Evolutionary conservation across 2,329 filamentous ascomycete genomes (phyloP).

Genomic region (Raffaelea deltoideospora): DNA sequence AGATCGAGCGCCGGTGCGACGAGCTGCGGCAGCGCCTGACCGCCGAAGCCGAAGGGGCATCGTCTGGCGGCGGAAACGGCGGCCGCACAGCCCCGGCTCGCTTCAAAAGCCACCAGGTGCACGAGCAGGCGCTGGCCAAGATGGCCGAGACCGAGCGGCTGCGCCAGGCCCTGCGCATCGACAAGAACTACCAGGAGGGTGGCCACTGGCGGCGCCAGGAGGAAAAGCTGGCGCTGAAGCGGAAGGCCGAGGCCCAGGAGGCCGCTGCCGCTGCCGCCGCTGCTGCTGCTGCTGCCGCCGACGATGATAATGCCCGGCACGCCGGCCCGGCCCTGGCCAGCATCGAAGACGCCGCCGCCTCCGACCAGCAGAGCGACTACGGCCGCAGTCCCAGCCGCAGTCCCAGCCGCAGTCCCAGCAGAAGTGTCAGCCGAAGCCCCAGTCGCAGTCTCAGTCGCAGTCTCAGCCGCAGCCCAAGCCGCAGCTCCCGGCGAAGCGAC

Average conservation of each 20-base stretch:
- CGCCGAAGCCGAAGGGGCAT: constrained; percentile 17
- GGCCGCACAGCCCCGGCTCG: too few species aligned
- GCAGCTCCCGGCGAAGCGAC: not conserved
- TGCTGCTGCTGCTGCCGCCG: too few species aligned
- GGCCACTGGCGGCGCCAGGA: constrained; percentile 76
- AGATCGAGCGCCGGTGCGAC: constrained; percentile 68
- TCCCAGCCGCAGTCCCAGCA: not conserved
- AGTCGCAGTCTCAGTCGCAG: not conserved
- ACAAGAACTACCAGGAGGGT: constrained; percentile 72
- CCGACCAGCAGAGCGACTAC: not conserved
- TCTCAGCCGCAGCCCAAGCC: constrained; percentile 1
- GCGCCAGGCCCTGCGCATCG: constrained; percentile 73
- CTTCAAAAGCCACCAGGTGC: constrained; percentile 85
- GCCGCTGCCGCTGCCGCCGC: not conserved
- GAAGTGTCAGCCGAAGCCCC: not conserved
- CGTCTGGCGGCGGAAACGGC: constrained; percentile 5
- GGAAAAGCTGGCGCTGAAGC: constrained; percentile 36
- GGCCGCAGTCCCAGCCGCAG: not conserved
- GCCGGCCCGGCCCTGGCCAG: not conserved
- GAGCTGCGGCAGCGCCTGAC: constrained; percentile 49
- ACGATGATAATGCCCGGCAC: not conserved
- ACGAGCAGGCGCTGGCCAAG: constrained; percentile 92
- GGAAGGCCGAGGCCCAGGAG: constrained; percentile 13
- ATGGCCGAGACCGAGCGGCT: constrained; percentile 87
- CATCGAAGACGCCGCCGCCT: not conserved